Conservation (phyloP, 2,329 filamentous ascomycete species). For the Corinectria fuckeliana region DNA sequence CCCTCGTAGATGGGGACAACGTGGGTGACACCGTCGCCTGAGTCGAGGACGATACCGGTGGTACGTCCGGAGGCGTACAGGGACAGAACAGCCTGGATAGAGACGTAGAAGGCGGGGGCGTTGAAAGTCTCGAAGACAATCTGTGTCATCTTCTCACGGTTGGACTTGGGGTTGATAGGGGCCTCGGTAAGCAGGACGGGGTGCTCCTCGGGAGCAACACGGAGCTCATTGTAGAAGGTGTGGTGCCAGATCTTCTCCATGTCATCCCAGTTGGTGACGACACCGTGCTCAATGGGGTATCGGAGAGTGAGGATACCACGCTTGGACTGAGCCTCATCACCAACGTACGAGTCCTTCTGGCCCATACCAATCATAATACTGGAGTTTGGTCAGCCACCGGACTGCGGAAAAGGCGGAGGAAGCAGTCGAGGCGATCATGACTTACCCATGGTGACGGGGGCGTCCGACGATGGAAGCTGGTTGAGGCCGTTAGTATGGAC, state of each 20-base stretch:
- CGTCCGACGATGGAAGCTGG: slow-evolving; percentile 98
- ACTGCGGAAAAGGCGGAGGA: slow-evolving; percentile 21
- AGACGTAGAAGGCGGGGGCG: slow-evolving; percentile 99
- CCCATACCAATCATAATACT: slow-evolving; percentile 99
- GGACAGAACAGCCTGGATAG: slow-evolving; percentile 98
- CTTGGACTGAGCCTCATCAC: slow-evolving; percentile 99
- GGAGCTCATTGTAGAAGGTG: slow-evolving; percentile 99
- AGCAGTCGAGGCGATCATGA: slow-evolving; percentile 38
- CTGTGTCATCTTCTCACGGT: slow-evolving; percentile 99
- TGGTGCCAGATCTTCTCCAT: slow-evolving; percentile 99
- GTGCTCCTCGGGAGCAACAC: slow-evolving; percentile 99
- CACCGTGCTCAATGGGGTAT: slow-evolving; percentile 99
- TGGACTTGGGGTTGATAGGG: slow-evolving; percentile 99
- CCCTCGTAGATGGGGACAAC: slow-evolving; percentile 99
- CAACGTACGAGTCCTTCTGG: slow-evolving; percentile 99
- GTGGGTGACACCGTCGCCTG: slow-evolving; percentile 99
- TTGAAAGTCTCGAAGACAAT: slow-evolving; percentile 99
- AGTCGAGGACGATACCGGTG: slow-evolving; percentile 99
- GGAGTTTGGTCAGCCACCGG: slow-evolving; percentile 33
- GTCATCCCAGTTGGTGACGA: slow-evolving; percentile 99
- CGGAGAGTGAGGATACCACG: slow-evolving; percentile 99
- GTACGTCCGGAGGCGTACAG: slow-evolving; percentile 99
- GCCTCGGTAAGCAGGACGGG: slow-evolving; percentile 98
- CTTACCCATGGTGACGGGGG: slow-evolving; percentile 99
- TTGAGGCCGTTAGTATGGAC: slow-evolving; percentile 45